A percentile compares a stretch with the other conserved stretches of the same genome.
Conservation (phyloP, 2,329 filamentous ascomycete species). For the Venturiaceae sp. region DNA sequence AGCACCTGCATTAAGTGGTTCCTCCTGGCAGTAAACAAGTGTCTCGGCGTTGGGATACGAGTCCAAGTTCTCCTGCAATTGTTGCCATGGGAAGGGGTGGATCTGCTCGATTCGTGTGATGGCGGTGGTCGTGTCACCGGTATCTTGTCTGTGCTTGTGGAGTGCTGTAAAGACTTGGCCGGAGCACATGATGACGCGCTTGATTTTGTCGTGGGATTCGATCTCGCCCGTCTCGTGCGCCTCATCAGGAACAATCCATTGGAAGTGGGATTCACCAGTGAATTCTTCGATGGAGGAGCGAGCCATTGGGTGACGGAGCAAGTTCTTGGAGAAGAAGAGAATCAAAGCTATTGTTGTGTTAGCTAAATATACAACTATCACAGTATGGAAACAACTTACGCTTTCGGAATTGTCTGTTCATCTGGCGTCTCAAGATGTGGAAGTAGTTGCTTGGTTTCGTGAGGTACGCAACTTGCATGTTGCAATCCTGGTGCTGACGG, state of each 20-base stretch:
- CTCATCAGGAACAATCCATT: slow-evolving; percentile 90
- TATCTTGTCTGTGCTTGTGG: slow-evolving; percentile 79
- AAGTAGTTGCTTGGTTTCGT: slow-evolving; percentile 95
- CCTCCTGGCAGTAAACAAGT: slow-evolving; percentile 95
- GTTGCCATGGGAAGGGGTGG: slow-evolving; percentile 97
- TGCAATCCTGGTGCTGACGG: slow-evolving; percentile 98
- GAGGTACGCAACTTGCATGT: slow-evolving; percentile 97
- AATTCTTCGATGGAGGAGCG: slow-evolving; percentile 89
- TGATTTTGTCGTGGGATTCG: slow-evolving; percentile 73
- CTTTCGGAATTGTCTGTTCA: slow-evolving; percentile 99
- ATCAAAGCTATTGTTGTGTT: slow-evolving; percentile 57
- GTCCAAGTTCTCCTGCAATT: slow-evolving; percentile 93
- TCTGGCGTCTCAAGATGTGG: slow-evolving; percentile 92
- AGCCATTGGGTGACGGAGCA: slow-evolving; percentile 87
- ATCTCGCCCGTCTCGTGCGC: slow-evolving; percentile 70
- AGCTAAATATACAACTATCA: neutral
- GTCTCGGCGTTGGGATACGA: slow-evolving; percentile 95
- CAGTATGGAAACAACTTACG: no score
- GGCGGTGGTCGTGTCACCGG: slow-evolving; percentile 81
- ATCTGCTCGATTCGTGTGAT: slow-evolving; percentile 95
- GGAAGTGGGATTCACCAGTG: slow-evolving; percentile 82
- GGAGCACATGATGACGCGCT: slow-evolving; percentile 87
- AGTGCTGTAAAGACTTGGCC: slow-evolving; percentile 91
- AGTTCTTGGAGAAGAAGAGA: slow-evolving; percentile 96
- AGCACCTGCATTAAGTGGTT: slow-evolving; percentile 92